Base-by-base conservation (phyloP, 148 eudicot genomes). In the Rhododendron ovatum region DNA sequence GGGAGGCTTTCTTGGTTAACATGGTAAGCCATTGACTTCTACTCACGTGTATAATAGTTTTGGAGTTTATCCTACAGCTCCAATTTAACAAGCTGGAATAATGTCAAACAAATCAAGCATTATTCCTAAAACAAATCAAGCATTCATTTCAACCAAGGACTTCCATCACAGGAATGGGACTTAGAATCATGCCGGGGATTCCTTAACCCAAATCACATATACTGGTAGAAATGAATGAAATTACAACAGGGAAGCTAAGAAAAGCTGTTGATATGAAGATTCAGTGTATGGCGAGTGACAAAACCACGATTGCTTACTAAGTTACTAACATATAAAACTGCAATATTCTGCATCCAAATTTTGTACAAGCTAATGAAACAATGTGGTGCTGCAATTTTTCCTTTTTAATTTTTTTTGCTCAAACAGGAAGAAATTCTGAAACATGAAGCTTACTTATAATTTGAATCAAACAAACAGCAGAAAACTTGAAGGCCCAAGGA, bases 21-120 rank as follows among this genome's bases (percentile, higher is more conserved):
- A 80, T 3, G 61, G 61, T 13, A 80, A 80, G 63, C 24, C 26
- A 51, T 80, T 80, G 82, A 79, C 30, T 79, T 78, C 82, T 80
- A 30, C 18, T 47, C 11, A 22, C 6, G 3, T 33, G 3, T n/a
- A 80, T 41, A 1, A 11, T 26, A 45, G 18, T 22, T 20, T 35
- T 39, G 24, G 41, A 33, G 17, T 75, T 75, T 76, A 76, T 76
- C 48, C 9, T 18, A 20, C 80, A 39, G 18, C 80, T 79, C 12
- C 28, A 79, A 47, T n/a, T n/a, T 43, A 8, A 78, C 14, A 22
- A 20, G 14, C 14, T 43, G 51, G 33, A 78, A 2, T 78, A 78
- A 43, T 20, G 12, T 20, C 48, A 55, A 55, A 17, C 61, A 55
- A 18, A 55, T 55, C 22, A 55, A 55, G 61, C 22, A 55, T 55